phyloP scores from a whole-genome alignment of 164 flowering plant species.

The Magnolia officinalis region DNA sequence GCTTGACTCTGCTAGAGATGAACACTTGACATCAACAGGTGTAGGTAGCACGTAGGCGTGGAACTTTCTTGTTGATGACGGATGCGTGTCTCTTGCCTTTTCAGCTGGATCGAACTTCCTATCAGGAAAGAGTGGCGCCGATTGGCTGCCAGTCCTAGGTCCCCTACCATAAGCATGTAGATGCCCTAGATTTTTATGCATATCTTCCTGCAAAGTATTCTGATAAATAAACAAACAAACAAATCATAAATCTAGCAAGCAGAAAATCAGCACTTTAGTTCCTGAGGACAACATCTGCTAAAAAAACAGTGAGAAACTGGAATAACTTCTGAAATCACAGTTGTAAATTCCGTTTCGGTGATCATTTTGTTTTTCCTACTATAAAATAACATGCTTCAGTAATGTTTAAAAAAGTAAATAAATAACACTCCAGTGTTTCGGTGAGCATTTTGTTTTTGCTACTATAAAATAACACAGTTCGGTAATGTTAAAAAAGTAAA shows the following conservation, averaged over 20 bases:
- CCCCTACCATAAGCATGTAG: constrained; percentile 32
- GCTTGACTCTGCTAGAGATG: constrained; percentile 28
- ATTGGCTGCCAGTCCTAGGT: constrained; percentile 50
- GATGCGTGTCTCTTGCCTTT: constrained; percentile 30
- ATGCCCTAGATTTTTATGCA: constrained; percentile 32
- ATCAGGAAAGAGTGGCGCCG: constrained; percentile 74
- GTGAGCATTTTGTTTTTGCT: no score
- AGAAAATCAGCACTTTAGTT: neutral
- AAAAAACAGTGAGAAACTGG: neutral
- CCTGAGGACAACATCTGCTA: neutral
- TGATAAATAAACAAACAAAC: neutral
- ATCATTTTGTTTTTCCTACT: no score
- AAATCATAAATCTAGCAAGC: neutral
- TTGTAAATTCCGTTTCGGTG: no score
- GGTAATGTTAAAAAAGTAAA: no score
- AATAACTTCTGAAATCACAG: neutral
- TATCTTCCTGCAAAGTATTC: constrained; percentile 46
- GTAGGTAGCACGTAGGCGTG: constrained; percentile 79
- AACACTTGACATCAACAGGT: constrained; percentile 56
- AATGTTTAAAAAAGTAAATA: no score
- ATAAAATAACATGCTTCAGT: no score
- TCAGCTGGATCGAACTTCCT: constrained; percentile 49
- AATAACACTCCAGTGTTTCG: no score
- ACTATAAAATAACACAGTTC: no score
- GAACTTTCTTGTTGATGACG: constrained; percentile 50